Percentiles rank a stretch among this genome's conserved stretches.
Conservation (phyloP, 2,329 filamentous ascomycete species). For the Leptosphaerulina australis region DNA sequence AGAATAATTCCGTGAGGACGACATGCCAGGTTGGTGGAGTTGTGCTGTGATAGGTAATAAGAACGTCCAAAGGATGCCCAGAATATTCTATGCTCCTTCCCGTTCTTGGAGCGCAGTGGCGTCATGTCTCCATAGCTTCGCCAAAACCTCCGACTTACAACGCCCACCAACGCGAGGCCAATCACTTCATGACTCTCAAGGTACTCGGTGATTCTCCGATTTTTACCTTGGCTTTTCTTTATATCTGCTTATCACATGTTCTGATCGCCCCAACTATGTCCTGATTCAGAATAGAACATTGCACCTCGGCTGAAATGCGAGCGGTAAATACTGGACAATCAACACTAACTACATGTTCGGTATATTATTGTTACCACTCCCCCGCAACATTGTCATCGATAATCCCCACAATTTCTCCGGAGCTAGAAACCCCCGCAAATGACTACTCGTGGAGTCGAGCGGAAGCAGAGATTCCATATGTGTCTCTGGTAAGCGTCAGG, state of each 20-base stretch:
- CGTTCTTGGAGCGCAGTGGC: conserved; percentile 2
- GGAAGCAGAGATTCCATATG: conserved; percentile 4
- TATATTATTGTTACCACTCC: conserved; percentile 20
- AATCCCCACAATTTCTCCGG: conserved; percentile 32
- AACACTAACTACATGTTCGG: conserved; percentile 21
- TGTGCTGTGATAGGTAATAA: too few relatives aligned
- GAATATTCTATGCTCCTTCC: conserved; percentile 6
- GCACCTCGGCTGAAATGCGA: conserved; percentile 18
- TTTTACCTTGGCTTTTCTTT: conserved; percentile 1
- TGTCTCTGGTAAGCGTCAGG: conserved; percentile 12
- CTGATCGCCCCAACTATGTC: conserved; percentile 7
- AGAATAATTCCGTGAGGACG: not conserved
- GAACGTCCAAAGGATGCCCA: conserved; percentile 5
- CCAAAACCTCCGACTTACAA: conserved; percentile 9
- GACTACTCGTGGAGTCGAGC: conserved; percentile 9
- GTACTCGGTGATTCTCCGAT: conserved; percentile 15
- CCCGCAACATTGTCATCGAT: conserved; percentile 26
- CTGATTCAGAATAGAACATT: conserved; percentile 1
- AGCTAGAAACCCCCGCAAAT: conserved; percentile 26
- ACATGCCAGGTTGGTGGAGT: conserved; percentile 1
- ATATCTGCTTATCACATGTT: conserved; percentile 12
- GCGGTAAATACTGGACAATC: conserved; percentile 5
- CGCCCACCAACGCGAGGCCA: not conserved
- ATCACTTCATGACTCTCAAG: not conserved
- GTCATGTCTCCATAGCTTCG: conserved; percentile 4